A percentile compares a stretch with the other conserved stretches of the same genome.
These are phyloP conservation scores for Crucibulum laeve DNA, from an alignment of 768 basidiomycete genomes.

Conservation along the genomic window DNA sequence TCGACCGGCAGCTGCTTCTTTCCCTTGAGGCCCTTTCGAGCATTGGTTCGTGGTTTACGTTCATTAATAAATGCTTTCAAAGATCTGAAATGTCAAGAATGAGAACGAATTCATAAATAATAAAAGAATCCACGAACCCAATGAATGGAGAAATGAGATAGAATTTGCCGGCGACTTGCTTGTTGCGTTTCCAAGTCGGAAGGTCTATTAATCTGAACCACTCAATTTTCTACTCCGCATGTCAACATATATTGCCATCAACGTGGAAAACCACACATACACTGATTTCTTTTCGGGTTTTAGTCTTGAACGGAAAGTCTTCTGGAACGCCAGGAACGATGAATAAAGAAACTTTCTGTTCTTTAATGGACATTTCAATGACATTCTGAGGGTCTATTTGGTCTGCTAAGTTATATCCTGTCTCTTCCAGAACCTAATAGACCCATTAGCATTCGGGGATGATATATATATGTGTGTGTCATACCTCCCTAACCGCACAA, in stretches of 20 bases:
- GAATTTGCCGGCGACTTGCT: conserved; percentile 70
- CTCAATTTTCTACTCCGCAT: conserved; percentile 73
- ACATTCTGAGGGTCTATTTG: conserved; percentile 63
- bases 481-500: conserved; percentile 91
- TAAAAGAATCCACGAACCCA: conserved; percentile 48
- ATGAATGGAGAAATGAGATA: conserved; percentile 74
- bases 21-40: conserved; percentile 29
- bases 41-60: conserved; percentile 47
- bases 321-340: conserved; percentile 88
- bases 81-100: conserved; percentile 30
- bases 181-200: conserved; percentile 88
- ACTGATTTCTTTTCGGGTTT: conserved; percentile 97
- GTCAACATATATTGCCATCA: conserved; percentile 15
- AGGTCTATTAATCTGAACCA: conserved; percentile 91
- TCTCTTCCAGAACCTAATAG: conserved; percentile 89
- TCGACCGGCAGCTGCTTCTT: conserved; percentile 13
- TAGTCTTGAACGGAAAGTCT: conserved; percentile 85
- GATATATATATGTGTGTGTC: conserved; percentile 14
- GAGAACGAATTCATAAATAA: conserved; percentile 47
- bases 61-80: conserved; percentile 68
- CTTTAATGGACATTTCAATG: conserved; percentile 83
- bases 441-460: conserved; percentile 6
- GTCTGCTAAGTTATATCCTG: conserved; percentile 83
- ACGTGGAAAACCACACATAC: conserved; percentile 35
- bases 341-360: conserved; percentile 88